Percentiles rank a stretch among this genome's conserved stretches.
phyloP scores from a whole-genome alignment of 2,329 filamentous ascomycete species.

The Onygenales sp. region DNA sequence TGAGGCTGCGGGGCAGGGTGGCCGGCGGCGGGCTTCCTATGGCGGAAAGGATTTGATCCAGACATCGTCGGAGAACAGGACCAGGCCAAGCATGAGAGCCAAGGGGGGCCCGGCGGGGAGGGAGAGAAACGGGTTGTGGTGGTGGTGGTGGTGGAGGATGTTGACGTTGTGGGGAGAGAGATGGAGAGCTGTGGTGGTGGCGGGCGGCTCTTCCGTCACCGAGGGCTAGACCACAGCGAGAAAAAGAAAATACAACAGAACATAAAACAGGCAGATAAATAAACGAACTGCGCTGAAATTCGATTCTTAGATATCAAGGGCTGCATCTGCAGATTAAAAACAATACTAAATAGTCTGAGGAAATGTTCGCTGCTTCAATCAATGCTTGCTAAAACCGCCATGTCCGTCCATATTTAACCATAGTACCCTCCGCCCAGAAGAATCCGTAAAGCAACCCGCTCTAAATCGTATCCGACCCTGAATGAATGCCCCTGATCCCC shows the following conservation, averaged over 20 bases:
- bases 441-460: not conserved
- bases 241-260: not conserved
- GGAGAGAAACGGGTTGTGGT: constrained; percentile 12
- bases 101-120: constrained; percentile 4
- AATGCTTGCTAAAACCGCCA: no score
- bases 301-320: no score
- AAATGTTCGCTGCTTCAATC: no score
- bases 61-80: constrained; percentile 30
- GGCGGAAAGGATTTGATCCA: constrained; percentile 43
- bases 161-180: constrained; percentile 6
- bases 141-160: constrained; percentile 9
- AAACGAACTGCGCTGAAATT: no score
- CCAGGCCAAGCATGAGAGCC: constrained; percentile 22
- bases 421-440: not conserved
- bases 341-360: no score
- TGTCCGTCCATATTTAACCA: not conserved
- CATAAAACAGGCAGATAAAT: no score
- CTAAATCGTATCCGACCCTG: not conserved
- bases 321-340: no score
- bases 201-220: constrained; percentile 2
- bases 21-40: constrained; percentile 27
- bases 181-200: constrained; percentile 8
- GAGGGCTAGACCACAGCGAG: not conserved
- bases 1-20: not conserved
- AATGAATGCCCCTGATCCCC: not conserved